These are phyloP conservation scores for Salix arbutifolia DNA, from an alignment of 345 rosid genomes.

Conservation along the genomic window DNA sequence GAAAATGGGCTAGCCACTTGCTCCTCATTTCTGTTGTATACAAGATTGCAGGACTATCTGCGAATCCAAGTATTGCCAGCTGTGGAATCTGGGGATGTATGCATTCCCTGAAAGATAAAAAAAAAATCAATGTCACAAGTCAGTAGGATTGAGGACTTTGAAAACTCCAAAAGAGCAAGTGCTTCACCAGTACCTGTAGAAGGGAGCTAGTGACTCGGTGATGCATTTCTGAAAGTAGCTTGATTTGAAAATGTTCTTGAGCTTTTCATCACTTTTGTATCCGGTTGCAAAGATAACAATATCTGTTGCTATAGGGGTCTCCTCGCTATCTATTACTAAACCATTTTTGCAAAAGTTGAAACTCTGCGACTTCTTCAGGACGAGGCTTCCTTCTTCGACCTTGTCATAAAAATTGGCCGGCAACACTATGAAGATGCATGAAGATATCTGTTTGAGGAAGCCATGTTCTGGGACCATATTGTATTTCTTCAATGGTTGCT, in stretches of 20 bases:
- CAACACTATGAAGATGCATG: conserved; percentile 18
- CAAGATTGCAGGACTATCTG: conserved; percentile 20
- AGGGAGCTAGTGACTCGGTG: conserved; percentile 25
- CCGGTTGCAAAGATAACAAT: conserved; percentile 39
- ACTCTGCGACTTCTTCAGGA: conserved; percentile 18
- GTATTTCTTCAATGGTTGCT: conserved; percentile 25
- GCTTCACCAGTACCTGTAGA: conserved; percentile 21
- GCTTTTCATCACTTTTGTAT: conserved; percentile 28
- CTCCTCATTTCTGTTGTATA: conserved; percentile 33
- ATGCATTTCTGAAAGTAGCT: conserved; percentile 21
- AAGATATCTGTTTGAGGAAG: conserved; percentile 19
- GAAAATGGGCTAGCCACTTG: conserved; percentile 35
- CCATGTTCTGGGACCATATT: conserved; percentile 24
- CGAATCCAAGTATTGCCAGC: conserved; percentile 37
- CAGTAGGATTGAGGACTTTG: not conserved
- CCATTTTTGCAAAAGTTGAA: conserved; percentile 27
- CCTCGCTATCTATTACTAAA: conserved; percentile 17
- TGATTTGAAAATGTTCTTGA: conserved; percentile 27
- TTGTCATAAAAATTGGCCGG: conserved; percentile 29
- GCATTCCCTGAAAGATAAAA: conserved; percentile 26
- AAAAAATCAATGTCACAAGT: not conserved
- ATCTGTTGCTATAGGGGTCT: conserved; percentile 5
- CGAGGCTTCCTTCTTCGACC: conserved; percentile 31
- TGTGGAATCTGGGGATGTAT: conserved; percentile 41
- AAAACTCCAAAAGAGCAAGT: not conserved